A percentile compares a stretch with the other conserved stretches of the same genome.
phyloP scores from a whole-genome alignment of 2,329 filamentous ascomycete species.

The Colletotrichum sp. region DNA sequence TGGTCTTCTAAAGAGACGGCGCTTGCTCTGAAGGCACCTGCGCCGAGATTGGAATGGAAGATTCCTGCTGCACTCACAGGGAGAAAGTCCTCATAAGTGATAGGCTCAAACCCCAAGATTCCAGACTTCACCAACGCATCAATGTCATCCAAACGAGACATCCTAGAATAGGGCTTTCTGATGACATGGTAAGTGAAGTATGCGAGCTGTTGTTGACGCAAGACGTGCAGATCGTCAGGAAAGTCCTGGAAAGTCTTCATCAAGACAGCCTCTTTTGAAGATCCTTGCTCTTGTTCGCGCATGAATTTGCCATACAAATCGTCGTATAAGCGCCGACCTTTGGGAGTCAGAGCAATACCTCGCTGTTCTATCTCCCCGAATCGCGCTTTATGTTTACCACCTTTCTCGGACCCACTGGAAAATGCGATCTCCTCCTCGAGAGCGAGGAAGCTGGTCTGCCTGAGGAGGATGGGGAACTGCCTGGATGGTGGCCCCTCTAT shows the following conservation, averaged over 20 bases:
- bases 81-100: slow-evolving; percentile 60
- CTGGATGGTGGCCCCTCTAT: slow-evolving; percentile 56
- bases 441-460: slow-evolving; percentile 59
- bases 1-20: background rate
- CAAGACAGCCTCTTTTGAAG: slow-evolving; percentile 10
- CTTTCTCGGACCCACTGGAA: slow-evolving; percentile 17
- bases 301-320: slow-evolving; percentile 37
- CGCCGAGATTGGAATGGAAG: slow-evolving; percentile 46
- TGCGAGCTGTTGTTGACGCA: slow-evolving; percentile 39
- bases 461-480: slow-evolving; percentile 49
- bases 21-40: background rate
- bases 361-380: slow-evolving; percentile 60
- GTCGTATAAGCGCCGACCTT: slow-evolving; percentile 52
- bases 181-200: slow-evolving; percentile 39
- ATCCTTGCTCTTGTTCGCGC: background rate
- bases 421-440: slow-evolving; percentile 53
- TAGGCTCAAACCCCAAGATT: slow-evolving; percentile 40
- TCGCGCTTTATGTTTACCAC: slow-evolving; percentile 49
- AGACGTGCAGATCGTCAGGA: slow-evolving; percentile 43
- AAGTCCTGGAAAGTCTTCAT: slow-evolving; percentile 37
- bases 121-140: slow-evolving; percentile 36
- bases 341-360: slow-evolving; percentile 51
- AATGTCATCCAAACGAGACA: slow-evolving; percentile 4
- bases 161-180: background rate
- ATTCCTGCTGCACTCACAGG: slow-evolving; percentile 58